Conservation (phyloP, 2,329 filamentous ascomycete genomes). For the Xylaria sp. region DNA sequence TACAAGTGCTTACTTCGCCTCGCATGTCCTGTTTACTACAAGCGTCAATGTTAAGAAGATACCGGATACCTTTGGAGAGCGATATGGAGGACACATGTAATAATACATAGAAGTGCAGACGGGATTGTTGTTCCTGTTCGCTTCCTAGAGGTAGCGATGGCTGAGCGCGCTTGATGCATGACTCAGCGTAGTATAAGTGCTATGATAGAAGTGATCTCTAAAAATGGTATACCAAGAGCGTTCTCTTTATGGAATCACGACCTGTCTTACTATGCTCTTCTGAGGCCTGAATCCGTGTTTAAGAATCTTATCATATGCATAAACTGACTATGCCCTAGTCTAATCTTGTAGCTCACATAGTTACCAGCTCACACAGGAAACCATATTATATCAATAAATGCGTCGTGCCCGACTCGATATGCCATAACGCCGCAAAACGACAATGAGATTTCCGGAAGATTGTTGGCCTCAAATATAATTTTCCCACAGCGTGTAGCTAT, state of each 20-base stretch:
- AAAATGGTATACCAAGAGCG: constrained; percentile 12
- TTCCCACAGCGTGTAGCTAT: not conserved
- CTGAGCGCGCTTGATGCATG: constrained; percentile 28
- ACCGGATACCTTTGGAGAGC: constrained; percentile 16
- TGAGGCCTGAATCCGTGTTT: not conserved
- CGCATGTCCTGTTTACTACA: constrained; percentile 15
- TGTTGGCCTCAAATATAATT: not conserved
- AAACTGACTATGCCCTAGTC: not conserved
- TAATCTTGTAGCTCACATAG: not conserved
- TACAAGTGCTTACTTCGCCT: constrained; percentile 25
- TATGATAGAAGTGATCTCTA: constrained; percentile 19
- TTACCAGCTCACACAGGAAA: not conserved
- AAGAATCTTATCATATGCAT: not conserved
- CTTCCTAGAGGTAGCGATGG: constrained; percentile 34
- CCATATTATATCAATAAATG: not conserved
- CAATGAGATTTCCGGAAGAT: not conserved
- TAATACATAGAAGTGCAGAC: constrained; percentile 22
- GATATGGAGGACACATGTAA: constrained; percentile 22
- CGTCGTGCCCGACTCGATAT: not conserved
- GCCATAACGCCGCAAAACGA: not conserved
- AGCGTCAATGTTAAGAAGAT: constrained; percentile 26
- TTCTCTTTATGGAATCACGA: not conserved
- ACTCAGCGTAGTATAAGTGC: constrained; percentile 18
- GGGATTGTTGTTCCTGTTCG: constrained; percentile 14
- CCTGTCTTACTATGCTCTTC: not conserved